Conservation (phyloP, 2,329 filamentous ascomycete species). For the Gaeumannomyces sp. region DNA sequence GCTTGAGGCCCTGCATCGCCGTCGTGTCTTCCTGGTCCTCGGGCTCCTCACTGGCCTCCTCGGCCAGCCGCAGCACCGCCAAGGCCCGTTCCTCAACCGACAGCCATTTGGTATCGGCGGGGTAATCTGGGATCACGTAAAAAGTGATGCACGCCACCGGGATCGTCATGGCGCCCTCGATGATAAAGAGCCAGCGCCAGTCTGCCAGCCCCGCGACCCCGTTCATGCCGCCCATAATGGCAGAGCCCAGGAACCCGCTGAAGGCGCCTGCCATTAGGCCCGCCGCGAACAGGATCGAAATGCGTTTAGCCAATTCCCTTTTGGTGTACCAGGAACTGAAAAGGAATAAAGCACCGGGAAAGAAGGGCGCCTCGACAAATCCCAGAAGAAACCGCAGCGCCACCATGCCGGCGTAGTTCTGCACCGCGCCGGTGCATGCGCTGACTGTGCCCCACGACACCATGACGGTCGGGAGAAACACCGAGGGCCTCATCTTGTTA, state of each 20-base stretch:
- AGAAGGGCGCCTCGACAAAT: conserved; percentile 9
- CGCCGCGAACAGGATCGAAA: conserved; percentile 11
- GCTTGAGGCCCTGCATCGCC: conserved; percentile 19
- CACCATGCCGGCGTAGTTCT: conserved; percentile 20
- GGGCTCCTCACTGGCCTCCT: conserved; percentile 48
- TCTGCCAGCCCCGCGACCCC: conserved; percentile 7
- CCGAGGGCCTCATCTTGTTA: conserved; percentile 35
- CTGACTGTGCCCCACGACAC: conserved; percentile 22
- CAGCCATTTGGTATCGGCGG: conserved; percentile 41
- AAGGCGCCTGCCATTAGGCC: conserved; percentile 12
- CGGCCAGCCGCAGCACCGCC: conserved; percentile 38
- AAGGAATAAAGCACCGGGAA: conserved; percentile 2
- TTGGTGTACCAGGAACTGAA: conserved; percentile 14
- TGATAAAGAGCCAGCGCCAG: conserved; percentile 12
- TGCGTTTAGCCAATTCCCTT: conserved; percentile 11
- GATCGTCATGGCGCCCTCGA: conserved; percentile 13
- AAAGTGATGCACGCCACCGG: conserved; percentile 12
- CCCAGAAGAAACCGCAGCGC: conserved; percentile 28
- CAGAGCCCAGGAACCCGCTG: conserved; percentile 10
- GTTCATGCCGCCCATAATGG: conserved; percentile 13
- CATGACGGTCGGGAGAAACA: conserved; percentile 28
- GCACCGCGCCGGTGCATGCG: conserved; percentile 13
- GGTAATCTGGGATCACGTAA: conserved; percentile 47
- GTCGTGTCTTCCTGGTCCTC: conserved; percentile 30
- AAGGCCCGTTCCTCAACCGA: conserved; percentile 36